Evolutionary conservation across 2,329 filamentous ascomycete species (phyloP).

Genomic region (Juglanconis oblonga): DNA sequence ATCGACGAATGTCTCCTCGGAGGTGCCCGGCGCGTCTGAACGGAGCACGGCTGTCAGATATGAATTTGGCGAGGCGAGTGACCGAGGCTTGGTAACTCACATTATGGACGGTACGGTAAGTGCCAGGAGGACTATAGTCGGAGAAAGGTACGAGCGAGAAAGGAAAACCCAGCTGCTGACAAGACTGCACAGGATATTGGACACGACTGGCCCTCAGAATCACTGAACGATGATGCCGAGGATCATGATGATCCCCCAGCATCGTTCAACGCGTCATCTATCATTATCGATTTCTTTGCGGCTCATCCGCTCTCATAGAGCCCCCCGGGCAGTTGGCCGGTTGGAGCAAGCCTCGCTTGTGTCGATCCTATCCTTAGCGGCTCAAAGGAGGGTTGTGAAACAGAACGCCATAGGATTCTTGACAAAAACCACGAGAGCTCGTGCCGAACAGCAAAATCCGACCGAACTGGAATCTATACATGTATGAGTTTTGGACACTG

Average conservation of each 20-base stretch:
- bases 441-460: too few species aligned
- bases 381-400: too few species aligned
- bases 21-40: not conserved
- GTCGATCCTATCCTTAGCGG: too few species aligned
- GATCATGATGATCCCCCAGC: slow-evolving; percentile 14
- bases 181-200: not conserved
- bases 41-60: slow-evolving; percentile 21
- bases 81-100: slow-evolving; percentile 25
- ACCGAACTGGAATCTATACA: too few species aligned
- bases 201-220: slow-evolving; percentile 16
- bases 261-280: slow-evolving; percentile 15
- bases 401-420: too few species aligned
- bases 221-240: slow-evolving; percentile 13
- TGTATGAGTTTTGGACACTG: too few species aligned
- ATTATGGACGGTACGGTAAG: slow-evolving; percentile 27
- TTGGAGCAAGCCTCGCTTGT: too few species aligned
- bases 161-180: not conserved
- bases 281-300: slow-evolving; percentile 14
- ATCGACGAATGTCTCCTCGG: not conserved
- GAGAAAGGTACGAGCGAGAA: too few species aligned
- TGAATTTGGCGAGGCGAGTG: slow-evolving; percentile 30
- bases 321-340: too few species aligned
- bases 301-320: not conserved
- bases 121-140: not conserved
- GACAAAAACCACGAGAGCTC: too few species aligned